Base-by-base conservation (phyloP, 2,329 filamentous ascomycete genomes). In the Xylaria sp. region DNA sequence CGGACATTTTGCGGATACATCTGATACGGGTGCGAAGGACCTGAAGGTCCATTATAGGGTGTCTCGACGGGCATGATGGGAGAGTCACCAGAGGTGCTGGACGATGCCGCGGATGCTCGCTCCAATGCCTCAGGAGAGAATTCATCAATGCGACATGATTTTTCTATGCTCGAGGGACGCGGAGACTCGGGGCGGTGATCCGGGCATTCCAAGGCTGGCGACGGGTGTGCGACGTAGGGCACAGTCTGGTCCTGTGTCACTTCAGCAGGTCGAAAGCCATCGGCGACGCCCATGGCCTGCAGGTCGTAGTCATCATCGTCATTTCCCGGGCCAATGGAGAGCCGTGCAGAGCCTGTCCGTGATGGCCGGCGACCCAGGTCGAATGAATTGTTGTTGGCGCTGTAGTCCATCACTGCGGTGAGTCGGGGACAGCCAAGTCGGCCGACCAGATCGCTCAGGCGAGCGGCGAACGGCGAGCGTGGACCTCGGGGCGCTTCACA, bases 11-110 rank as follows among this genome's bases (percentile, higher is more conserved):
- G 91, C 5, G 88, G 84, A 72, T 95, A 95, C 84, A 93, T 88
- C 66, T 84, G 84, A 71, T 95, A 96, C 0, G 91, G 90, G 73
- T 94, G 89, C 56, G 90, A 94, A 16, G 91, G 91, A 2, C 86
- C 88, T 2, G 83, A 85, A 1, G 86, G 83, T 5, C 86, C 88
- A 56, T 83, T 82, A 65, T 91, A 90, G 10, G 88, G 88, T 59
- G 83, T 87, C 59, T 90, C 80, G 2, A 78, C 63, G 37, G 73
- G 72, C 18, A 80, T 69, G 46, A 74, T 73, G 2, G 73, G 70
- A n/a, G 74, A 72, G 1, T 73, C 70, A 49, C 73, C 75, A 2
- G 75, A 76, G 9, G 66, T 61, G 58, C 70, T 76, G 16, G 74
- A 73, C n/a, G 57, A 59, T 55, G 66, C 67, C 44, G 66, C 65